Evolutionary conservation across 2,329 filamentous ascomycete species (phyloP), one percentile per base, ranked within the genome.

Genomic region (Clarireedia monteithiana): DNA sequence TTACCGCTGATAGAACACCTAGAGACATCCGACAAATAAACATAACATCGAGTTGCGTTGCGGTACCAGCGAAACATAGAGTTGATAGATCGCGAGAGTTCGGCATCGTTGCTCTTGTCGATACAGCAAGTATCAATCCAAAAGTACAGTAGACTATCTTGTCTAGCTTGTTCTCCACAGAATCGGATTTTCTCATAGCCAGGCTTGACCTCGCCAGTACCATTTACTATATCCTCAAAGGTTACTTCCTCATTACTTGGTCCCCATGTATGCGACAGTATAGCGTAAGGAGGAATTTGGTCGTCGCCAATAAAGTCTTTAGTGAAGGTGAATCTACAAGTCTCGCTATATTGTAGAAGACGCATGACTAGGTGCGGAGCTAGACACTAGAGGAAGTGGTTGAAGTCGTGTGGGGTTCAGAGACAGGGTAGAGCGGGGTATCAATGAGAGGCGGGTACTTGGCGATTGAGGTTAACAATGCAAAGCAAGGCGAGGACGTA

Each of bases 231-330:
- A 17, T 62, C 57, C 47, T 56, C 40, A n/a, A 59, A 62, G 14
- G 47, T 63, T 6, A 60, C 55, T 39, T 63, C 60, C 7, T 58
- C 58, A 20, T 7, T 40, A 44, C 60, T 55, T 15, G 45, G 30
- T 54, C 55, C 63, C 64, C 62, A 67, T 46, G 49, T 66, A 45
- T 66, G 62, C 9, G 62, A 65, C 48, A 67, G 63, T 27, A 66
- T 67, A 17, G 60, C 63, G 61, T 66, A 66, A 6, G 51, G 7
- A 30, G 64, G 62, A 42, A 59, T 54, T 1, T 58, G 20, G 2
- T 53, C 44, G 36, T 27, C 46, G 53, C 52, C 47, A 27, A 64
- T 17, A 34, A 50, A 20, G 24, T 48, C 23, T 14, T 49, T 46
- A 3, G 27, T 7, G 27, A 63, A 34, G 48, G 50, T 50, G 36